Conservation (phyloP, 306 rosid species). For the Rubus parviflorus region DNA sequence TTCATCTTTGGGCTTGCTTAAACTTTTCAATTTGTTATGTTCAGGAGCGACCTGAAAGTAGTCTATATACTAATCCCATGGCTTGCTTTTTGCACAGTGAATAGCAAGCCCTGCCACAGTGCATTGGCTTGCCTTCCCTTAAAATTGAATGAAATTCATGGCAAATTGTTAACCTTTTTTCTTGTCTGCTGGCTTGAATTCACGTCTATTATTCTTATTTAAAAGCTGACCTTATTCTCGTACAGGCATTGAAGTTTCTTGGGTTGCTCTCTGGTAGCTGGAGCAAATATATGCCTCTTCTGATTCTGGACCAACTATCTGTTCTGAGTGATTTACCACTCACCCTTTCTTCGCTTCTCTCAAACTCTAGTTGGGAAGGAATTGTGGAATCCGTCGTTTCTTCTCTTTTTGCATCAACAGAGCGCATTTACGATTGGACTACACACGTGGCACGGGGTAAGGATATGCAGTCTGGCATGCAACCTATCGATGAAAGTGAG, state of each 20-base stretch:
- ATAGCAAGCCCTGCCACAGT: neutral
- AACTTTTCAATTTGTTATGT: no score
- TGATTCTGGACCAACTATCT: conserved; percentile 55
- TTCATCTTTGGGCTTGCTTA: no score
- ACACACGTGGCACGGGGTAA: conserved; percentile 31
- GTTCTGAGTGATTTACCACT: conserved; percentile 80
- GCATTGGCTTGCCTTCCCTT: neutral
- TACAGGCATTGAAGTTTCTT: conserved; percentile 68
- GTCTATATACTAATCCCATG: no score
- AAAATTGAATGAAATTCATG: neutral
- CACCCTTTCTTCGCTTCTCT: conserved; percentile 67
- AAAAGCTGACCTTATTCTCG: conserved; percentile 18
- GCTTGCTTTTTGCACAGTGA: neutral
- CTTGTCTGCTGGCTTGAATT: neutral
- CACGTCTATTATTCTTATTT: neutral
- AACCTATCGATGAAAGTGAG: conserved; percentile 76
- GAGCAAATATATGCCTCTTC: conserved; percentile 86
- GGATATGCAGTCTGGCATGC: conserved; percentile 30
- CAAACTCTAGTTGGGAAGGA: conserved; percentile 51
- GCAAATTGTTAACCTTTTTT: neutral
- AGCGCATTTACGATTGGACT: conserved; percentile 60
- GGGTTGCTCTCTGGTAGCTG: conserved; percentile 75
- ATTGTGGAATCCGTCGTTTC: conserved; percentile 56
- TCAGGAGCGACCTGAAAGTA: no score
- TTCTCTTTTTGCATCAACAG: conserved; percentile 57